Conservation (phyloP, 2,329 filamentous ascomycete species). For the Botrytis cinerea region DNA sequence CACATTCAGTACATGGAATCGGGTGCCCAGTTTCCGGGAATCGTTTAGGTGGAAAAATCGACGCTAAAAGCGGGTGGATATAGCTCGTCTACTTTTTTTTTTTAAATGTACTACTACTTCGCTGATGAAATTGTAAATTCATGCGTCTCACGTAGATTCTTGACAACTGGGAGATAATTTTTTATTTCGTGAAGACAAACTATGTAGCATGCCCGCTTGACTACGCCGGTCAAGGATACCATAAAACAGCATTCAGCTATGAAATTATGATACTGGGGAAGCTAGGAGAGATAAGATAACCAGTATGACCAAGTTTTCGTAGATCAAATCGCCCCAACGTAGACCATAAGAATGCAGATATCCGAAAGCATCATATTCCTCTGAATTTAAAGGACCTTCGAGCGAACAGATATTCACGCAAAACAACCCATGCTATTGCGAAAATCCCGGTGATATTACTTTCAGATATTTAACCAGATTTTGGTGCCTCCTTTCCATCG, state of each 20-base stretch:
- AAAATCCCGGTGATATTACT: conserved; percentile 27
- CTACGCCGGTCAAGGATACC: conserved; percentile 42
- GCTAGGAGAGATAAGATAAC: conserved; percentile 41
- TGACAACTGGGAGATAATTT: conserved; percentile 28
- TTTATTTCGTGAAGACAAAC: conserved; percentile 35
- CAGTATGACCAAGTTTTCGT: conserved; percentile 49
- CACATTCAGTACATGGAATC: background rate
- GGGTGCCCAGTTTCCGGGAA: background rate
- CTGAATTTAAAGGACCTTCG: conserved; percentile 27
- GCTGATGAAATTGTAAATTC: background rate
- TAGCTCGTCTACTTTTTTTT: background rate
- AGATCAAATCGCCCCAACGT: conserved; percentile 48
- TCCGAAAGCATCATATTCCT: conserved; percentile 39
- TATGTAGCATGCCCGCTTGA: conserved; percentile 40
- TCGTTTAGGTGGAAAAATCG: conserved; percentile 4
- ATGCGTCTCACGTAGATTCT: background rate
- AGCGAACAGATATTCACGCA: conserved; percentile 34
- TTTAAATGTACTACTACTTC: background rate
- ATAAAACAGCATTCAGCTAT: conserved; percentile 39
- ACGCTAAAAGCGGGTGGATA: conserved; percentile 13
- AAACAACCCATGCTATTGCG: conserved; percentile 37
- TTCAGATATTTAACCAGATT: conserved; percentile 35
- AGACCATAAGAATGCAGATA: conserved; percentile 46
- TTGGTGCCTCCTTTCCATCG: conserved; percentile 90
- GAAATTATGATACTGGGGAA: conserved; percentile 34